phyloP scores from a whole-genome alignment of 2,329 filamentous ascomycete species.

The Paracoccidioides lutzii region DNA sequence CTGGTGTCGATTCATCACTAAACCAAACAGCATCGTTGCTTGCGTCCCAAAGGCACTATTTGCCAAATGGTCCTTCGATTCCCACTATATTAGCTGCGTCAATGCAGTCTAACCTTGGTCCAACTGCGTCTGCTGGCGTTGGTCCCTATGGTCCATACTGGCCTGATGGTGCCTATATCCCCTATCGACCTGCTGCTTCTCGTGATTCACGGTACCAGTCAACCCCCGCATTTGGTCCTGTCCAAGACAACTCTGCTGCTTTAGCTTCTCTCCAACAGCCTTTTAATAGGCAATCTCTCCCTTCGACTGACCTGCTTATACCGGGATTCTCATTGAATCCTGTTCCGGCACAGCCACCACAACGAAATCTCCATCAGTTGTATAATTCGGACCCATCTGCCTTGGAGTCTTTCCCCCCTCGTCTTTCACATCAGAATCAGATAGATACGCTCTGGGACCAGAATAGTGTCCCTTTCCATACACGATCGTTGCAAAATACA shows the following conservation, averaged over 20 bases:
- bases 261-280: slow-evolving; percentile 20
- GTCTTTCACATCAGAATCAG: slow-evolving; percentile 7
- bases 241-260: slow-evolving; percentile 15
- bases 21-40: slow-evolving; percentile 41
- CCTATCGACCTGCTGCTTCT: slow-evolving; percentile 46
- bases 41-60: slow-evolving; percentile 26
- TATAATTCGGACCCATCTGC: slow-evolving; percentile 17
- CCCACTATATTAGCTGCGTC: slow-evolving; percentile 46
- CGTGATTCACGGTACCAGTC: slow-evolving; percentile 35
- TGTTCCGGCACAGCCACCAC: slow-evolving; percentile 12
- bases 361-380: slow-evolving; percentile 8
- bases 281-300: slow-evolving; percentile 19
- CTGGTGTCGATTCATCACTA: slow-evolving; percentile 49
- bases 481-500: slow-evolving; percentile 10
- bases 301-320: slow-evolving; percentile 17
- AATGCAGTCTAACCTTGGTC: slow-evolving; percentile 40
- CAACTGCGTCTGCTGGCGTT: slow-evolving; percentile 45
- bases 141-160: slow-evolving; percentile 50
- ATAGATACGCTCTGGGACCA: slow-evolving; percentile 14
- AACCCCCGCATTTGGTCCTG: slow-evolving; percentile 14
- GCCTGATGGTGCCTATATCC: slow-evolving; percentile 49
- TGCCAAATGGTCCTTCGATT: slow-evolving; percentile 38
- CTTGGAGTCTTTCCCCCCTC: slow-evolving; percentile 27
- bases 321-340: slow-evolving; percentile 23
- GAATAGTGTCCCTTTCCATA: slow-evolving; percentile 19